Percentiles rank a stretch among this genome's conserved stretches.
phyloP scores from a whole-genome alignment of 2,329 filamentous ascomycete genomes.

The Paracoccidioides lutzii region DNA sequence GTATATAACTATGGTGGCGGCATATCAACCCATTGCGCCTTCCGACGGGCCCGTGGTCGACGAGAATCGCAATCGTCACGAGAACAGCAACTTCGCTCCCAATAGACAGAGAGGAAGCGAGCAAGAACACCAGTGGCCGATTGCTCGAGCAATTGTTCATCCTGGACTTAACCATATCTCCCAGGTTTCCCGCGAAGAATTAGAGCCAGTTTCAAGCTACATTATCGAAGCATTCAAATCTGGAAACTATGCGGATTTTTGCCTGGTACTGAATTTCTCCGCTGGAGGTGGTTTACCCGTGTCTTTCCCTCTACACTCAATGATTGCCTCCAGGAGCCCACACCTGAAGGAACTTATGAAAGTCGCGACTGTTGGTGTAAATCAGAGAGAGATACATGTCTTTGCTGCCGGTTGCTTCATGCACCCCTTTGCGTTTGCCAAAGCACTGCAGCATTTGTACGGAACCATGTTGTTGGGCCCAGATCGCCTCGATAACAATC shows the following conservation, averaged over 20 bases:
- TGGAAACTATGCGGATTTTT: conserved; percentile 13
- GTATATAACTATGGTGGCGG: background rate
- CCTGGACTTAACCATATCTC: background rate
- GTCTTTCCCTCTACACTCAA: conserved; percentile 13
- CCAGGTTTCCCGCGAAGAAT: background rate
- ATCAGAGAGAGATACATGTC: conserved; percentile 9
- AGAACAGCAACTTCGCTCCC: background rate
- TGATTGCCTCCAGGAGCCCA: conserved; percentile 17
- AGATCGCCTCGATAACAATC: conserved; percentile 8
- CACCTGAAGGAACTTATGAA: conserved; percentile 13
- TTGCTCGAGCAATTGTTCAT: background rate
- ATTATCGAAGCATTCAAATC: conserved; percentile 11
- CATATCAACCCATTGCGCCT: background rate
- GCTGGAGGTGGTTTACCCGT: conserved; percentile 11
- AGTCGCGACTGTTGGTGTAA: background rate
- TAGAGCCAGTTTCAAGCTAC: conserved; percentile 2
- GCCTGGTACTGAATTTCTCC: conserved; percentile 13
- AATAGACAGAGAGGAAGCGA: background rate
- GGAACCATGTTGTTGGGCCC: conserved; percentile 13
- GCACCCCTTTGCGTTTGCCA: conserved; percentile 16
- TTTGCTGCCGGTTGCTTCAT: conserved; percentile 14
- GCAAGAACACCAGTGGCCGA: background rate
- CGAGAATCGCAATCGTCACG: background rate
- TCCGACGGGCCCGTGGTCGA: background rate
- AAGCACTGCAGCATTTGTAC: conserved; percentile 19